Percentiles rank a stretch among this genome's conserved stretches.
These are phyloP conservation scores for Solanum bulbocastanum DNA, from an alignment of 257 asterid species.

Conservation along the genomic window DNA sequence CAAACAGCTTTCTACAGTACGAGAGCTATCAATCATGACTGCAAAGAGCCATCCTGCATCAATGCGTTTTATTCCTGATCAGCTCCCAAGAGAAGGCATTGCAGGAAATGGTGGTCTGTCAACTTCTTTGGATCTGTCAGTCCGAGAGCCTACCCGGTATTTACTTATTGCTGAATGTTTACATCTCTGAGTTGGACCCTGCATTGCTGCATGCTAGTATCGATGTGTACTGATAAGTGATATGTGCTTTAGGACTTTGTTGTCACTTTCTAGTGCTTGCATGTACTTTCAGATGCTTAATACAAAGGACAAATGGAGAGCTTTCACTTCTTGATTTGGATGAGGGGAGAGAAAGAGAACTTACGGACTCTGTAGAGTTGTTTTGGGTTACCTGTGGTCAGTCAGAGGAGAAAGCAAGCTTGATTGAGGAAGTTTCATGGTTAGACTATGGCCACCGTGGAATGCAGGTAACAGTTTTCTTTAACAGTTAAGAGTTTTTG, in stretches of 20 bases:
- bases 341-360: constrained; percentile 96
- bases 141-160: constrained; percentile 80
- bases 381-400: constrained; percentile 99
- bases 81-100: constrained; percentile 43
- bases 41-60: constrained; percentile 98
- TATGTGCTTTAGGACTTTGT: not conserved
- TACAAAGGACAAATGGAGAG: constrained; percentile 88
- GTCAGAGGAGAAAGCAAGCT: constrained; percentile 82
- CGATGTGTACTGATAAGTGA: not conserved
- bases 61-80: constrained; percentile 92
- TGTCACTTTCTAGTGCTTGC: not conserved
- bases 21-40: constrained; percentile 99
- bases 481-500: not conserved
- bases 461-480: constrained; percentile 78
- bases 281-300: constrained; percentile 58
- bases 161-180: constrained; percentile 13
- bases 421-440: constrained; percentile 99
- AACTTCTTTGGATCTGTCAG: constrained; percentile 40
- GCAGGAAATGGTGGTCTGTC: constrained; percentile 31
- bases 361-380: constrained; percentile 89
- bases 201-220: constrained; percentile 8
- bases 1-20: constrained; percentile 99
- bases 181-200: not conserved
- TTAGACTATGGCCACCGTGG: constrained; percentile 97
- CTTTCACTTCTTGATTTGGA: constrained; percentile 98